Evolutionary conservation across 2,329 filamentous ascomycete species (phyloP), one percentile per base, ranked within the genome.

Genomic region (Alternaria sp.): DNA sequence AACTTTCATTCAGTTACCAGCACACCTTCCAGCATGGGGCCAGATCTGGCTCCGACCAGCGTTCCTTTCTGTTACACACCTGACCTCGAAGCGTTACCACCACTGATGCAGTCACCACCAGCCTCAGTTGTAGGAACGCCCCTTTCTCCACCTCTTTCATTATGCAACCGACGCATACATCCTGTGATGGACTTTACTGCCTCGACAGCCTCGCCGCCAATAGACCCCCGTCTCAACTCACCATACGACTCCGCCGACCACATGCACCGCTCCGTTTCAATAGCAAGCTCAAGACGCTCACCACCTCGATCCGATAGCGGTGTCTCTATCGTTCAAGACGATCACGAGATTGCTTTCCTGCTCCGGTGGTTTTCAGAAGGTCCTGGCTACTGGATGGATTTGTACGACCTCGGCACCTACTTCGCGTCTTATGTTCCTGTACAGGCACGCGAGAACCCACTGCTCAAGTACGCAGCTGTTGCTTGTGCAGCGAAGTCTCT

Each of bases 401-500:
- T 85, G 4, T 85, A 84, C 66, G 84, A 86, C 63, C 75, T 85
- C 34, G 85, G 84, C 6, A 84, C 82, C 41, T 88, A 88, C 70
- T 89, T 89, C 59, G 82, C 85, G 4, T 86, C 84, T 24, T 82
- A 87, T 53, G 85, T 89, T 20, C 87, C 87, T 1, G 81, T 88
- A 3, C 84, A 85, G 68, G 85, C 87, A 12, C 73, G 78, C 5
- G 79, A 82, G 32, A 83, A 85, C 53, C 80, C 82, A n/a, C 70
- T 84, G 49, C 78, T 84, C 41, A 81, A 81, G 52, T 84, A 84
- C 67, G 85, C 87, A 7, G 85, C 86, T 8, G 86, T 87, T 61
- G 86, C 87, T 22, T 87, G 87, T 62, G 84, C 87, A 6, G 87
- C 87, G 12, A 89, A 89, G 69, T 85, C 88, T 64, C 79, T 88